A percentile compares a stretch with the other conserved stretches of the same genome.
phyloP scores from a whole-genome alignment of 1,284 basidiomycete genomes.

The Ceratobasidium sp. region DNA sequence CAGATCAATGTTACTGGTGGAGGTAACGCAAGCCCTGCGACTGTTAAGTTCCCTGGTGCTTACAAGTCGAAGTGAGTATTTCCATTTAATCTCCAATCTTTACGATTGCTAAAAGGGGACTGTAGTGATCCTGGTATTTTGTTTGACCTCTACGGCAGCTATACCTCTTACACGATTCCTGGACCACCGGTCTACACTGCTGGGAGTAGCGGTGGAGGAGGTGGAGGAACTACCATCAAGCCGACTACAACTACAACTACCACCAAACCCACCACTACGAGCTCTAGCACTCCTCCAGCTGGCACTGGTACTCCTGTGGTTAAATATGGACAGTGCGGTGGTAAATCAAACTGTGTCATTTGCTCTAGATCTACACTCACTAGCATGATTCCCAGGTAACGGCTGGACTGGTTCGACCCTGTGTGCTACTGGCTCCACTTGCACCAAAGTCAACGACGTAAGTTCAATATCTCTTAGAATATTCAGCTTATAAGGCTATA shows the following conservation, averaged over 20 bases:
- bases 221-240: constrained; percentile 3
- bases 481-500: not conserved
- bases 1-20: constrained; percentile 63
- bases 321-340: constrained; percentile 39
- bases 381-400: not conserved
- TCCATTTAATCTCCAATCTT: not conserved
- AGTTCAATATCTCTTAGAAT: not conserved
- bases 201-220: not conserved
- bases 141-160: constrained; percentile 58
- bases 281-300: constrained; percentile 22
- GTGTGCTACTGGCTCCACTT: constrained; percentile 40
- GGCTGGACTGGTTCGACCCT: constrained; percentile 45
- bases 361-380: not conserved
- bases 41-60: constrained; percentile 67
- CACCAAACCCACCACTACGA: not conserved
- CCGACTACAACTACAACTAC: constrained; percentile 6
- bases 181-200: constrained; percentile 15
- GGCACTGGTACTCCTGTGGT: constrained; percentile 3
- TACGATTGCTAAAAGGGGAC: not conserved
- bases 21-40: constrained; percentile 63
- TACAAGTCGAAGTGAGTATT: constrained; percentile 47
- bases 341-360: not conserved
- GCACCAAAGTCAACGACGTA: constrained; percentile 40
- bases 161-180: constrained; percentile 26
- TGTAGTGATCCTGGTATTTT: constrained; percentile 34